Base-by-base conservation (phyloP, 768 basidiomycete genomes). In the Leccinellum luteum region DNA sequence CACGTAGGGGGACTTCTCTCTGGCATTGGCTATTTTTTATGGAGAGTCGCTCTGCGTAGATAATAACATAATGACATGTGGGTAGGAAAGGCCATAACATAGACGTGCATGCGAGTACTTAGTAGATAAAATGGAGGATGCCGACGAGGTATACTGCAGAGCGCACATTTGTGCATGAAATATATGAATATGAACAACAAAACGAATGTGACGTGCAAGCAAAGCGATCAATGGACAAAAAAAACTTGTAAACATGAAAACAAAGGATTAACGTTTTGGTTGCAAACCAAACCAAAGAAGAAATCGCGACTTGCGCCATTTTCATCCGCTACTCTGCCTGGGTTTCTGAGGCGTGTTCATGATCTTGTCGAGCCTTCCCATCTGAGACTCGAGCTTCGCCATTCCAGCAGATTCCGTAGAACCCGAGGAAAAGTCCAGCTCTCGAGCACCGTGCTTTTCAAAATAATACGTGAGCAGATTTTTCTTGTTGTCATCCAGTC, bases 401-500 rank as follows among this genome's bases (percentile, higher is more conserved):
- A 89, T 78, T 30, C 87, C 82, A 15, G 74, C 74, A 6, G 51
- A 54, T 0, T 66, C 72, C 9, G 76, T 74, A 38, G 69, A 68
- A 4, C 68, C 69, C 27, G 66, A 66, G 13, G 66, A 68, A 51
- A 72, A 73, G 52, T 71, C 70, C 51, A 70, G 63, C 45, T 83
- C 89, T 21, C 92, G 78, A 10, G 82, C 89, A 31, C 86, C 86
- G 65, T 93, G 89, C 70, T 93, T 94, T 70, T 93, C 92, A 62
- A 94, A 94, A 56, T 92, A 77, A 63, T 94, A 94, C 2, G 92
- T 92, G 50, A 94, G 76, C 17, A 94, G 76, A 67, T 94, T 93
- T 79, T 92, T 93, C 79, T 94, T 92, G 65, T 91, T 90, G 59
- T 92, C 88, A n/a, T 90, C 85, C 43, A 94, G 78, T 6, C 88